Evolutionary conservation across 495 filamentous ascomycete species (phyloP), one percentile per base, ranked within the genome.

Genomic region (Cudoniella acicularis): DNA sequence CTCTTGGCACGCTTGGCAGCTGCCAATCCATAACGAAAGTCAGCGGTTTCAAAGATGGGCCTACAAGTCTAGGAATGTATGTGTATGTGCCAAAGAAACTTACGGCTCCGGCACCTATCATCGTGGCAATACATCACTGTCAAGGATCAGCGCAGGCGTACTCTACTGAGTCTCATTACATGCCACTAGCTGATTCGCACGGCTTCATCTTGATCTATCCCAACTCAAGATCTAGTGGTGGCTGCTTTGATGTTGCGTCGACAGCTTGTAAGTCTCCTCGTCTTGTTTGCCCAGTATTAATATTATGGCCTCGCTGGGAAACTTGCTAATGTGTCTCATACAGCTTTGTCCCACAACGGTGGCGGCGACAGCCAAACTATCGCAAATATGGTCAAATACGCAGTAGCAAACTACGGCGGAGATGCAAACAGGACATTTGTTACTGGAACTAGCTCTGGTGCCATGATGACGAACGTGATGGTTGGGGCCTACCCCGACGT

Each of bases 331-430:
- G n/a, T n/a, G n/a, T n/a, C n/a, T n/a, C n/a, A n/a, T n/a, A n/a
- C n/a, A 58, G 69, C 78, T 8, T 70, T 86, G 0, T 80, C 72
- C 16, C 80, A 82, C 64, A 65, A 82, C 59, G 82, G 81, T 2
- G 79, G 80, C 8, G 78, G 81, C 21, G 77, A 87, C 69, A 79
- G 76, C 65, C 73, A 80, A 54, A 75, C 79, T 18, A 83, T 87
- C 49, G 74, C 71, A 42, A 83, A 79, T 68, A 85, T 86, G 83
- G 83, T 86, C 26, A 73, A 62, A 18, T 83, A 80, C 59, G 70
- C 82, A 1, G 69, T 80, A 13, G 51, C 68, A 0, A 77, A 73
- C 18, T 83, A 83, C 66, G 64, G 66, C 1, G 81, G 74, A 17
- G 79, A 87, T 61, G 43, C 69, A 18, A 69, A 61, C 57, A 74